phyloP scores from a whole-genome alignment of 768 basidiomycete genomes.

The Termitomyces eurrhizus region DNA sequence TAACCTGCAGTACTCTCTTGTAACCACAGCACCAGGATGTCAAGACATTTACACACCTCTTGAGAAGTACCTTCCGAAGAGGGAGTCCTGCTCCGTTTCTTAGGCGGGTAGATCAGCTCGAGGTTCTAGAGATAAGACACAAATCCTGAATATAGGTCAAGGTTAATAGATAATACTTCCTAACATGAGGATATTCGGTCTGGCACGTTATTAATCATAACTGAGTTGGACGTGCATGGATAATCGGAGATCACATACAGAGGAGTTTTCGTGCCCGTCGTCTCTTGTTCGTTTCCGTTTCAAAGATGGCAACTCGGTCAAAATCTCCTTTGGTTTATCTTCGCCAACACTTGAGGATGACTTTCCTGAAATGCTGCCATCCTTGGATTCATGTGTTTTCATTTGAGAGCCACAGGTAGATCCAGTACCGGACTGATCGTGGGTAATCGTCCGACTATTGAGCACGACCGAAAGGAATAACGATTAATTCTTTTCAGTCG shows the following conservation, averaged over 20 bases:
- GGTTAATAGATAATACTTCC: constrained; percentile 10
- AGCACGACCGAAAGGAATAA: constrained; percentile 6
- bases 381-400: not conserved
- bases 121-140: constrained; percentile 34
- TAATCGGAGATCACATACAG: constrained; percentile 6
- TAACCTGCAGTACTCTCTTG: not conserved
- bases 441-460: constrained; percentile 7
- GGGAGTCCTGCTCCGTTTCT: constrained; percentile 40
- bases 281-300: constrained; percentile 29
- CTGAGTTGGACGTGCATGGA: not conserved
- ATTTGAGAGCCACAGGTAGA: not conserved
- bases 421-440: constrained; percentile 6
- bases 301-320: constrained; percentile 9
- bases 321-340: not conserved
- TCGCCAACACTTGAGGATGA: not conserved
- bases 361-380: not conserved
- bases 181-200: constrained; percentile 43
- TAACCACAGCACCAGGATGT: not conserved
- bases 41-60: constrained; percentile 17
- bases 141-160: not conserved
- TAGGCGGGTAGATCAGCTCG: constrained; percentile 41
- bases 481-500: not conserved
- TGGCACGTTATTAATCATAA: constrained; percentile 17
- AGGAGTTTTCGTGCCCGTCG: constrained; percentile 18
- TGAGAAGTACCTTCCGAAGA: constrained; percentile 25